phyloP scores from a whole-genome alignment of 257 asterid genomes.

The Nicotiana tomentosiformis region DNA sequence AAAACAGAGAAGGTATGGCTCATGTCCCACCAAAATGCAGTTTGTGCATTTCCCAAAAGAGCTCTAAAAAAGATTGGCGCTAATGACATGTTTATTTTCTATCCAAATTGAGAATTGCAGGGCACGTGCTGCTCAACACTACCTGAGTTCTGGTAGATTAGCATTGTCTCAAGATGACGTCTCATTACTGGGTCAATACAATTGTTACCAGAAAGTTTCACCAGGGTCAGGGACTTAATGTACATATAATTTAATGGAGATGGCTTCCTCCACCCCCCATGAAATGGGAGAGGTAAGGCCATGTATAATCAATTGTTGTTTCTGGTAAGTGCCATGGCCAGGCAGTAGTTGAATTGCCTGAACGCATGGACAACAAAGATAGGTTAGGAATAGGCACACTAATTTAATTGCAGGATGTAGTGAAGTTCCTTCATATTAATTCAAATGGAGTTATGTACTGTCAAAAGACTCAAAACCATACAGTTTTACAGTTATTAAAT shows the following conservation, averaged over 20 bases:
- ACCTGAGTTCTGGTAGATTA: constrained; percentile 62
- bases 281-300: not conserved
- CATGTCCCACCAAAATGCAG: not conserved
- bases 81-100: constrained; percentile 16
- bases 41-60: constrained; percentile 6
- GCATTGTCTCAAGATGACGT: constrained; percentile 62
- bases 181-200: constrained; percentile 45
- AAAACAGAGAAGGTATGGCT: constrained; percentile 57
- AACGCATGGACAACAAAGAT: not conserved
- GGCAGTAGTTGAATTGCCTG: constrained; percentile 4
- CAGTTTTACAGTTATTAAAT: not conserved
- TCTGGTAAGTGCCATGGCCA: not conserved
- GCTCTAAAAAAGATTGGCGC: not conserved
- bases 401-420: not conserved
- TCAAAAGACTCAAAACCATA: not conserved
- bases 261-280: not conserved
- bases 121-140: constrained; percentile 54
- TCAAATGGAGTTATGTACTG: not conserved
- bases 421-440: not conserved
- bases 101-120: constrained; percentile 34
- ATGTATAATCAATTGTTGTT: not conserved
- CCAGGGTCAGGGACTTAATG: constrained; percentile 14
- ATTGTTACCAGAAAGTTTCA: constrained; percentile 27
- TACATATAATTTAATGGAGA: constrained; percentile 11
- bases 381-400: constrained; percentile 1